Percentiles rank a stretch among this genome's conserved stretches.
These are phyloP conservation scores for Cladophialophora bantiana DNA, from an alignment of 2,329 filamentous ascomycete genomes.

Conservation along the genomic window DNA sequence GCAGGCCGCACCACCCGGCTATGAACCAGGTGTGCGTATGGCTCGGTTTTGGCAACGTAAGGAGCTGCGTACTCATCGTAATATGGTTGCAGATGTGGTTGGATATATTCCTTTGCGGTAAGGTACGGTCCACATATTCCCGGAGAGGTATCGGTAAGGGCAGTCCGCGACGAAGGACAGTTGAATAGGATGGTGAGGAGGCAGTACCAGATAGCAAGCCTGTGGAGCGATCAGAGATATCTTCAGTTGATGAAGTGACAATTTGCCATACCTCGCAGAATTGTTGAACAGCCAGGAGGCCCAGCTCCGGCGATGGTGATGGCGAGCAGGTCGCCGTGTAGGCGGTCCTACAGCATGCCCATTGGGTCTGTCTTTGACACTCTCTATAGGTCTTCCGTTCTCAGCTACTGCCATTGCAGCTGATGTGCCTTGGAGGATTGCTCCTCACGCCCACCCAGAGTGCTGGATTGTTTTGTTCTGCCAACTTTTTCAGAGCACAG, in stretches of 20 bases:
- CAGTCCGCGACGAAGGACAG: constrained; percentile 74
- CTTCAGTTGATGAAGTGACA: neutral
- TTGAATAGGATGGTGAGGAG: constrained; percentile 81
- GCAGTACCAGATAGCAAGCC: constrained; percentile 84
- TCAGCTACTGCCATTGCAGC: constrained; percentile 47
- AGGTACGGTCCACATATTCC: constrained; percentile 83
- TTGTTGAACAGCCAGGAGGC: constrained; percentile 50
- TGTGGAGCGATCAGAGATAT: constrained; percentile 46
- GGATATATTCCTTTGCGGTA: constrained; percentile 68
- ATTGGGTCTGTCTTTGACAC: constrained; percentile 41
- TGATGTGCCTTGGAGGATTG: constrained; percentile 4
- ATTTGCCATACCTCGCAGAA: constrained; percentile 60
- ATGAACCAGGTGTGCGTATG: constrained; percentile 70
- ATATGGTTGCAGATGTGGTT: constrained; percentile 82
- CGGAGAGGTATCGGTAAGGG: constrained; percentile 73
- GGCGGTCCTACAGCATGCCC: constrained; percentile 23
- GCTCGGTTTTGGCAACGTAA: constrained; percentile 77
- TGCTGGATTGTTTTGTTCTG: constrained; percentile 1
- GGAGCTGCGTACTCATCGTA: constrained; percentile 84
- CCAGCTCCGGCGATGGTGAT: constrained; percentile 35
- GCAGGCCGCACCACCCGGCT: constrained; percentile 72
- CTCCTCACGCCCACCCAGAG: constrained; percentile 4
- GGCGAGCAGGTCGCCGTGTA: constrained; percentile 12
- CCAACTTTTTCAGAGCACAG: constrained; percentile 1
- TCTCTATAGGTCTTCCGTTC: constrained; percentile 48